A percentile compares a stretch with the other conserved stretches of the same genome.
Evolutionary conservation across 1,139 yeast species (phyloP).

Genomic region (Nakaseomyces glabratus): DNA sequence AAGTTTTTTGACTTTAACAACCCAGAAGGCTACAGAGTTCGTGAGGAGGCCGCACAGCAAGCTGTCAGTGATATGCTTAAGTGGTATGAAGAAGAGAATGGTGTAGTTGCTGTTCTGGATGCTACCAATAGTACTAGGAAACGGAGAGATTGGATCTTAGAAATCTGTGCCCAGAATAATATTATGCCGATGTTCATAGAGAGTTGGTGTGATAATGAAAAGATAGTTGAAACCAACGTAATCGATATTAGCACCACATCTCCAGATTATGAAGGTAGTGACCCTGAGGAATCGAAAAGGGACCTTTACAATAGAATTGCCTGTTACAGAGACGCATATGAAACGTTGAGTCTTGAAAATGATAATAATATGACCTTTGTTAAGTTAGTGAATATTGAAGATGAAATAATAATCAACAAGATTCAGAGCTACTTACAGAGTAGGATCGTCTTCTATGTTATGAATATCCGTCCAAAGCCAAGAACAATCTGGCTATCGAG

Average conservation of each 20-base stretch:
- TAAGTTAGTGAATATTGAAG: constrained; percentile 76
- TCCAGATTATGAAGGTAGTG: constrained; percentile 72
- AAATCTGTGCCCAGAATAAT: constrained; percentile 52
- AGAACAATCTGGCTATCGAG: constrained; percentile 87
- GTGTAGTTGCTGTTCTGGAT: constrained; percentile 87
- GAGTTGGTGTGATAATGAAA: constrained; percentile 80
- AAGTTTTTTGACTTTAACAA: constrained; percentile 71
- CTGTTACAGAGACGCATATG: constrained; percentile 64
- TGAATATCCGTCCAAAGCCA: constrained; percentile 91
- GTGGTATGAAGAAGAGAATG: constrained; percentile 76
- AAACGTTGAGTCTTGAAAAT: constrained; percentile 49
- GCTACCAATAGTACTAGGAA: constrained; percentile 73
- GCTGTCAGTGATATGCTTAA: constrained; percentile 80
- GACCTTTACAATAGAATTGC: constrained; percentile 70
- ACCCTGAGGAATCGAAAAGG: constrained; percentile 59
- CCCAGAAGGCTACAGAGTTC: constrained; percentile 49
- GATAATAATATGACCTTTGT: constrained; percentile 73
- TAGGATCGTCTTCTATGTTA: constrained; percentile 87
- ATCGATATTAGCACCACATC: constrained; percentile 78
- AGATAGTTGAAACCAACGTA: constrained; percentile 67
- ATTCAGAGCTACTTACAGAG: constrained; percentile 86
- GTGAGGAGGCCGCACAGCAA: constrained; percentile 59
- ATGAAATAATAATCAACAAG: constrained; percentile 78
- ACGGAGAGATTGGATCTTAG: constrained; percentile 58
- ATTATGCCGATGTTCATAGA: constrained; percentile 90